A percentile compares a stretch with the other conserved stretches of the same genome.
Evolutionary conservation across 768 basidiomycete species (phyloP).

Genomic region (Auriscalpium vulgare): DNA sequence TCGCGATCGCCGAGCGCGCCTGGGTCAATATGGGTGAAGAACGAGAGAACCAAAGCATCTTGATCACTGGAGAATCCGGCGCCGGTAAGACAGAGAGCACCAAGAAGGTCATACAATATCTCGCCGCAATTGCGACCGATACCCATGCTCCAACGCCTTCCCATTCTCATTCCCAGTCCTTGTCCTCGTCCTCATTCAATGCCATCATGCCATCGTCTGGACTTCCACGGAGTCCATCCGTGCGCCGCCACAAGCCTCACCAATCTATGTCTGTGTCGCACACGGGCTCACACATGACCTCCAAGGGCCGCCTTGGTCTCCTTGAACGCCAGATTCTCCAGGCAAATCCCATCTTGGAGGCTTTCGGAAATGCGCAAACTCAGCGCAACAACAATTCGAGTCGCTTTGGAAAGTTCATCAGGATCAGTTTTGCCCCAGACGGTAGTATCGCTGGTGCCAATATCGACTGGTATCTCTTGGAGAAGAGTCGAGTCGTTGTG

Average conservation of each 20-base stretch:
- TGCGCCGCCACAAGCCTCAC: constrained; percentile 38
- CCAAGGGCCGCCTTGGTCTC: constrained; percentile 75
- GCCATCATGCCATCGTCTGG: constrained; percentile 56
- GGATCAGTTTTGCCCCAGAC: constrained; percentile 87
- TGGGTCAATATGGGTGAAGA: constrained; percentile 99
- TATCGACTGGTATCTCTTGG: constrained; percentile 97
- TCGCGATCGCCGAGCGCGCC: constrained; percentile 93
- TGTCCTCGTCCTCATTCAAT: constrained; percentile 43
- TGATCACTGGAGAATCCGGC: constrained; percentile 99
- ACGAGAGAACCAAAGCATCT: constrained; percentile 93
- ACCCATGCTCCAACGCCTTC: constrained; percentile 48
- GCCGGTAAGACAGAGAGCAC: constrained; percentile 99
- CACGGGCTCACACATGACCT: constrained; percentile 36
- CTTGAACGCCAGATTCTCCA: constrained; percentile 95
- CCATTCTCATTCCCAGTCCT: constrained; percentile 60
- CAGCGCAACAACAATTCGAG: constrained; percentile 98
- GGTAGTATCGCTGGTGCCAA: constrained; percentile 97
- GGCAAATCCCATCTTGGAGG: constrained; percentile 94
- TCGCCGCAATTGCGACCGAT: constrained; percentile 93
- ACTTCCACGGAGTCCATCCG: constrained; percentile 58
- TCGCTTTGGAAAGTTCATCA: constrained; percentile 97
- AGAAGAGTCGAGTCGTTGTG: constrained; percentile 92
- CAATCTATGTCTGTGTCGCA: constrained; percentile 39
- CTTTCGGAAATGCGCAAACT: constrained; percentile 98
- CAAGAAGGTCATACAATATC: constrained; percentile 98